phyloP scores from a whole-genome alignment of 2,329 filamentous ascomycete genomes.

The Claviceps sp. region DNA sequence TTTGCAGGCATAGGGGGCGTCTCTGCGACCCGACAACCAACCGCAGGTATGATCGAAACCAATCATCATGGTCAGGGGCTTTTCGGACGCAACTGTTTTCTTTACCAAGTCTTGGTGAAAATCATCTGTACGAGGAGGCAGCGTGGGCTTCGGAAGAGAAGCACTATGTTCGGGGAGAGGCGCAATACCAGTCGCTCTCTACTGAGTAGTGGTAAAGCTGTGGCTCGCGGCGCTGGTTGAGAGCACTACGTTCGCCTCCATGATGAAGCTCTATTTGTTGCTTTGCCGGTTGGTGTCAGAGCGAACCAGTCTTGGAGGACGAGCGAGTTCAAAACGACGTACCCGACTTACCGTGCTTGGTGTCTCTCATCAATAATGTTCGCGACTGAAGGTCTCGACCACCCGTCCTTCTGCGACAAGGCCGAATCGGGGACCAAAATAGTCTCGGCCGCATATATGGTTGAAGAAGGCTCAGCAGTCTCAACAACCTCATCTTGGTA shows the following conservation, averaged over 20 bases:
- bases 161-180: conserved; percentile 21
- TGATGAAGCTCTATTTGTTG: conserved; percentile 5
- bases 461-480: neutral
- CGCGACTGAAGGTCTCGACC: too few species aligned
- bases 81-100: neutral
- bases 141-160: conserved; percentile 26
- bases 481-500: neutral
- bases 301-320: neutral
- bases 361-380: neutral
- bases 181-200: conserved; percentile 21
- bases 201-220: conserved; percentile 9
- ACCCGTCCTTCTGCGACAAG: too few species aligned
- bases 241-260: conserved; percentile 10
- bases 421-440: neutral
- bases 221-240: conserved; percentile 16
- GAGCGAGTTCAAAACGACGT: neutral
- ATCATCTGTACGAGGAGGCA: conserved; percentile 22
- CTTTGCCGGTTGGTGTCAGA: neutral
- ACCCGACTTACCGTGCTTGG: neutral
- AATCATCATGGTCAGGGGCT: conserved; percentile 17
- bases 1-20: conserved; percentile 26
- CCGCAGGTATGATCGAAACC: conserved; percentile 38
- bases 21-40: conserved; percentile 28
- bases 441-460: neutral
- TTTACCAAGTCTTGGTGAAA: conserved; percentile 9